Base-by-base conservation (phyloP, 257 asterid species). In the Solanum lycopersicoides region DNA sequence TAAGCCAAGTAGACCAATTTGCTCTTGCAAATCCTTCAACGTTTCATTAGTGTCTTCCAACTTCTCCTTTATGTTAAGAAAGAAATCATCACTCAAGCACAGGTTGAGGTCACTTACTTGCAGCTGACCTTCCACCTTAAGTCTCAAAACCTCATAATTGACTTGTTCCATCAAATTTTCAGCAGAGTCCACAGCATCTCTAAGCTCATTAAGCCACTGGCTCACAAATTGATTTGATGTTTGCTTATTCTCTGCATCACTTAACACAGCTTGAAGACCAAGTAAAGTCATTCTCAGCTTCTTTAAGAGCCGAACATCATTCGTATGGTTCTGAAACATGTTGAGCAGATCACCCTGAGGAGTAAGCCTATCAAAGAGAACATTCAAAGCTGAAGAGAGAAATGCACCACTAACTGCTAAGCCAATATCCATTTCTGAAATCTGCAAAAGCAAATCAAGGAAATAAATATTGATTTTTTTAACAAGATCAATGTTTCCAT, bases 241-340 rank as follows among this genome's bases (percentile, higher is more conserved):
- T 73, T 86, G 87, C 87, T 69, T 87, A 21, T 50, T 34, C 44
- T 89, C 87, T 12, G 86, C 90, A 74, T 88, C 90, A 63, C 28
- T 47, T 82, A 90, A 88, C 86, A 90, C 92, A 6, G 60, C 34
- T 3, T 35, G 39, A 15, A 90, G 23, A 12, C 76, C 60, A 53
- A 28, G 37, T 63, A 88, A 47, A 28, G 56, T 84, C 18, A 25
- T 30, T 42, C 25, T 53, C 50, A 88, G 84, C 6, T 72, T 80
- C 63, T 82, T 68, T 41, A 90, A 15, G 30, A 76, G 23, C 16
- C n/a, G 5, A 69, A 56, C 63, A 47, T 74, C 80, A 65, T 28
- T 16, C 42, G 75, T 83, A 4, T 14, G 15, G 23, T 34, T 15
- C 14, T 6, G 50, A 30, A 88, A 88, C 71, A 83, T 30, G 0